Conservation (phyloP, 2,329 filamentous ascomycete genomes). For the Piedraia hortae region DNA sequence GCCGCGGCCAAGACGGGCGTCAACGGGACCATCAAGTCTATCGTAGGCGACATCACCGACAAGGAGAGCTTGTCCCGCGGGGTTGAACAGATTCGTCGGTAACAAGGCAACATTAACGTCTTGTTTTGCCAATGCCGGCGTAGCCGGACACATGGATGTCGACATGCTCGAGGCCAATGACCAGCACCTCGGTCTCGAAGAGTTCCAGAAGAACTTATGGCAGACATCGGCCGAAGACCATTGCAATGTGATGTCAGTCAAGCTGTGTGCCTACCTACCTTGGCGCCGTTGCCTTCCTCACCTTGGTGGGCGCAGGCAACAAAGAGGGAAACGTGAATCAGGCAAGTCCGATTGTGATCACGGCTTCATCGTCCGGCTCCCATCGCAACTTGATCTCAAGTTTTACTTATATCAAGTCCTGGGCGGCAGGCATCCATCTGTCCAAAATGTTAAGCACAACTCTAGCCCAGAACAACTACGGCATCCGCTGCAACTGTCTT, state of each 20-base stretch:
- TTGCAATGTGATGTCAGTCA: conserved; percentile 13
- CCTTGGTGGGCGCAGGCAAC: conserved; percentile 16
- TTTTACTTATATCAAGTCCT: conserved; percentile 20
- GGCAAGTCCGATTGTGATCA: conserved; percentile 20
- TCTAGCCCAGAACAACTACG: conserved; percentile 14
- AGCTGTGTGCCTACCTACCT: conserved; percentile 15
- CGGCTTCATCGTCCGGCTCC: conserved; percentile 20
- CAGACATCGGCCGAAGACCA: conserved; percentile 10
- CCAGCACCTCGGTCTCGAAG: conserved; percentile 4
- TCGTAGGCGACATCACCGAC: conserved; percentile 19
- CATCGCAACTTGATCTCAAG: conserved; percentile 14
- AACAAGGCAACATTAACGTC: conserved; percentile 12
- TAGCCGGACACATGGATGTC: conserved; percentile 8
- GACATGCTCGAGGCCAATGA: conserved; percentile 4
- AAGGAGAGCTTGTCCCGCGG: conserved; percentile 15
- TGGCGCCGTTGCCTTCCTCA: conserved; percentile 16
- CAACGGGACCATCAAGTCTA: conserved; percentile 17
- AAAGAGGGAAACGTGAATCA: conserved; percentile 14
- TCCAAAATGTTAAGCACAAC: conserved; percentile 22
- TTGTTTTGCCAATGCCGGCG: conserved; percentile 7
- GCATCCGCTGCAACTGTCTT: conserved; percentile 23
- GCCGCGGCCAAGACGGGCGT: conserved; percentile 15
- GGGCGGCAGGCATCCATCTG: conserved; percentile 21
- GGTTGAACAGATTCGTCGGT: conserved; percentile 14
- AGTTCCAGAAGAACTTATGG: conserved; percentile 6